Base-by-base conservation (phyloP, 106 monocot species). In the Platanthera zijinensis region DNA sequence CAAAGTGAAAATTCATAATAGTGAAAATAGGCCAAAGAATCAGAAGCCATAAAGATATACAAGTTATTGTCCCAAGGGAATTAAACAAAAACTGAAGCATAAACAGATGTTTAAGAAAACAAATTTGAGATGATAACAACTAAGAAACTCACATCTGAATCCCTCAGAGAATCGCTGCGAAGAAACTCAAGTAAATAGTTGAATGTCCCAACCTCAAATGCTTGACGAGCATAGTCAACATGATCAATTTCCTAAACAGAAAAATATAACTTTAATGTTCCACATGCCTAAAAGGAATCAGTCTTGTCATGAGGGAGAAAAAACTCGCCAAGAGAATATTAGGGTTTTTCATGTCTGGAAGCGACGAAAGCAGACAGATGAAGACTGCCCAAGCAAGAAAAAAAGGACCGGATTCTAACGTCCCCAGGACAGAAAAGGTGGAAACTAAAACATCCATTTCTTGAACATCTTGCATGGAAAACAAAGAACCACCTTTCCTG, bases 381-480 rank as follows among this genome's bases (percentile, higher is more conserved):
- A 89, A 94, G 49, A 94, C 86, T 28, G 91, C 97, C 97, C 97
- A 99, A 14, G 86, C 87, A 81, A 99, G 94, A 86, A 90, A 57
- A 61, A 99, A 77, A 81, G 91, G 94, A 5, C 88, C 94, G 68
- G 85, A 77, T 86, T 94, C 97, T 57, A 69, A 56, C 30, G 59
- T 39, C 45, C 80, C 83, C 22, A 86, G 74, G 12, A 69, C 74
- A 59, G 75, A 84, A 74, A 99, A 80, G 52, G 81, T 88, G 69
- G 94, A 93, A 77, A 99, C 61, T 68, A 90, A 22, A 74, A 79
- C 83, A 88, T 99, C 91, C 52, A 99, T 91, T 77, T 94, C 90
- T 77, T 84, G 84, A 82, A 99, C 81, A 79, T 99, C 94, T 52
- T 51, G 48, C 48, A 87, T 46, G 19, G 91, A 85, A 81, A 92